A percentile compares a stretch with the other conserved stretches of the same genome.
These are phyloP conservation scores for Rhododendron molle DNA, from an alignment of 148 eudicot species.

Conservation along the genomic window DNA sequence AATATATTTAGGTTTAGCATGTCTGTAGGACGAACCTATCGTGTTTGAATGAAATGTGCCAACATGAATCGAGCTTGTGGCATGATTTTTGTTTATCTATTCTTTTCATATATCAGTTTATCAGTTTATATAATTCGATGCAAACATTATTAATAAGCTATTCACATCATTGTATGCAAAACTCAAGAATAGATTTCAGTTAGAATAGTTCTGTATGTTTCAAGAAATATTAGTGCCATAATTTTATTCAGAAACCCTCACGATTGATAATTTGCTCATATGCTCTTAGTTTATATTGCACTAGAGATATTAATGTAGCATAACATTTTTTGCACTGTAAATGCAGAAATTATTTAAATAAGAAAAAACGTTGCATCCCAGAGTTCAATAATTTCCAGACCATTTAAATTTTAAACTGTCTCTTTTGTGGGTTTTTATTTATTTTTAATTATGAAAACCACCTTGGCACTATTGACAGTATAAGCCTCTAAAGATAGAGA, in stretches of 20 bases:
- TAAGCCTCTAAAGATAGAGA: slow-evolving; percentile 46
- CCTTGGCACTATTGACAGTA: slow-evolving; percentile 87
- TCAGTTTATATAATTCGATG: too few relatives aligned
- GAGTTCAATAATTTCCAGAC: slow-evolving; percentile 81
- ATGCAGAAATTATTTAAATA: slow-evolving; percentile 27
- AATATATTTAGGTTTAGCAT: too few relatives aligned
- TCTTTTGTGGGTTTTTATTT: slow-evolving; percentile 30
- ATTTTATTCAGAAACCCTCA: too few relatives aligned
- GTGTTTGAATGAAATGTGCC: too few relatives aligned
- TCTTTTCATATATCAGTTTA: too few relatives aligned
- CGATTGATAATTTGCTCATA: too few relatives aligned
- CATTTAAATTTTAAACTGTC: slow-evolving; percentile 65
- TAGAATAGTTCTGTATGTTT: too few relatives aligned
- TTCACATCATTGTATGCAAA: slow-evolving; percentile 21
- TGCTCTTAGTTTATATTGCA: neutral
- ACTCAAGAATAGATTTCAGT: too few relatives aligned
- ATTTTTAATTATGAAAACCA: slow-evolving; percentile 51
- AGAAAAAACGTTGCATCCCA: slow-evolving; percentile 56
- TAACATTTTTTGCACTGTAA: neutral
- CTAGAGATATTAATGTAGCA: neutral
- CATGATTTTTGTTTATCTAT: too few relatives aligned
- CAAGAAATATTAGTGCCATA: too few relatives aligned
- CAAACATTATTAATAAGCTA: slow-evolving; percentile 33
- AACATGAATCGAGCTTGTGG: too few relatives aligned
- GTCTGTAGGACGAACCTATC: too few relatives aligned